These are phyloP conservation scores for Neurospora sp. DNA, from an alignment of 495 filamentous ascomycete species.

Conservation along the genomic window DNA sequence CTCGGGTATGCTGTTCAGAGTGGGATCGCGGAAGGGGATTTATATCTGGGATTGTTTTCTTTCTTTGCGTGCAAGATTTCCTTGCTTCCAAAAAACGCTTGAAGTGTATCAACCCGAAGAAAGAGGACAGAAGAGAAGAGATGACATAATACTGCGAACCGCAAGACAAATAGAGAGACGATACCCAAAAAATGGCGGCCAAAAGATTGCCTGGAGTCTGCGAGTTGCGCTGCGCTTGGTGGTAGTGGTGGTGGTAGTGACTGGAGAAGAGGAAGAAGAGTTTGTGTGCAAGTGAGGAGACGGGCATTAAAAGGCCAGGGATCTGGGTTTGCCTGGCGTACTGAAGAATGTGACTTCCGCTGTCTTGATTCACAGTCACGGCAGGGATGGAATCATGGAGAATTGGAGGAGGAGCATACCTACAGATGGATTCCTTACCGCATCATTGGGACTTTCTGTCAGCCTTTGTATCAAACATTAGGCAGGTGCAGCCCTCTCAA, in stretches of 20 bases:
- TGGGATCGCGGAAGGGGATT: background rate
- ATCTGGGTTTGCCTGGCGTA: background rate
- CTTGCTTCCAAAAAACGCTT: constrained; percentile 12
- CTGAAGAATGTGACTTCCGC: background rate
- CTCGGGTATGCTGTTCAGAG: background rate
- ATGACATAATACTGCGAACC: constrained; percentile 16
- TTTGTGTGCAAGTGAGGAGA: background rate
- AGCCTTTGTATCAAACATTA: background rate
- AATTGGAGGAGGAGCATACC: background rate
- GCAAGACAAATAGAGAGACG: constrained; percentile 6
- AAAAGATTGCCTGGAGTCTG: constrained; percentile 15
- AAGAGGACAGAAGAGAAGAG: constrained; percentile 9
- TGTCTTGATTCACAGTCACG: background rate
- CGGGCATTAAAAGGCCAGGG: background rate
- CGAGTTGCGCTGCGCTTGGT: background rate
- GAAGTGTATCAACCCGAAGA: constrained; percentile 4
- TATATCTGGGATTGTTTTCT: background rate
- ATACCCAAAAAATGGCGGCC: constrained; percentile 18
- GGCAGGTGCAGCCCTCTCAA: background rate
- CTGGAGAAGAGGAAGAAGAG: background rate
- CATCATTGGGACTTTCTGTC: background rate
- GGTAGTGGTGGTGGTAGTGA: background rate
- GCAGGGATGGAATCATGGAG: background rate
- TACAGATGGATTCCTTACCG: background rate
- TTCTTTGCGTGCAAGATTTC: constrained; percentile 1